These are phyloP conservation scores for Hortiboletus flavorubellus DNA, from an alignment of 768 basidiomycete species.

Conservation along the genomic window DNA sequence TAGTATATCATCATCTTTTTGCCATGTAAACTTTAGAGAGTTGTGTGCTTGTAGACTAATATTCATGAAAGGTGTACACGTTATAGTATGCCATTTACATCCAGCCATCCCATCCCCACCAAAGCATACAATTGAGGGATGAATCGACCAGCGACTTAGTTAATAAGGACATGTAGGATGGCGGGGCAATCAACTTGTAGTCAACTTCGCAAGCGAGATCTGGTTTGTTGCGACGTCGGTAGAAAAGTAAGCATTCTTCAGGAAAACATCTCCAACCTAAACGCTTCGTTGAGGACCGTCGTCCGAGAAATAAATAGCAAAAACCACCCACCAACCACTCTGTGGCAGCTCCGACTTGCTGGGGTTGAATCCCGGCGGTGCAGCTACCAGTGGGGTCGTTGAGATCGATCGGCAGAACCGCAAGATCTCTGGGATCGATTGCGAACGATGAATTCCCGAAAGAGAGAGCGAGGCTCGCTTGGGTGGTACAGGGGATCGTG, in stretches of 20 bases:
- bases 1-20: neutral
- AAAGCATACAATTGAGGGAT: neutral
- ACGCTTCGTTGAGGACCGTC: neutral
- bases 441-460: conserved; percentile 57
- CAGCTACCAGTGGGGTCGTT: conserved; percentile 60
- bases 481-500: conserved; percentile 65
- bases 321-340: conserved; percentile 62
- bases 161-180: neutral
- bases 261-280: conserved; percentile 64
- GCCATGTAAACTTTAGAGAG: neutral
- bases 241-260: conserved; percentile 76
- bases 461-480: conserved; percentile 48
- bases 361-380: conserved; percentile 64
- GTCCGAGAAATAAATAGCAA: neutral
- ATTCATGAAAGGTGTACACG: neutral
- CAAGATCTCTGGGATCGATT: conserved; percentile 66
- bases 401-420: conserved; percentile 50
- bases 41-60: neutral
- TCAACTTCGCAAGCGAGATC: conserved; percentile 56
- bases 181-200: conserved; percentile 22
- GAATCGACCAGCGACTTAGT: conserved; percentile 8
- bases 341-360: conserved; percentile 52
- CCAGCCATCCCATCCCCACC: neutral
- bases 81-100: conserved; percentile 1
- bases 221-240: conserved; percentile 56